These are phyloP conservation scores for Hermanozyma aechmeae DNA, from an alignment of 805 yeast species.

Conservation along the genomic window DNA sequence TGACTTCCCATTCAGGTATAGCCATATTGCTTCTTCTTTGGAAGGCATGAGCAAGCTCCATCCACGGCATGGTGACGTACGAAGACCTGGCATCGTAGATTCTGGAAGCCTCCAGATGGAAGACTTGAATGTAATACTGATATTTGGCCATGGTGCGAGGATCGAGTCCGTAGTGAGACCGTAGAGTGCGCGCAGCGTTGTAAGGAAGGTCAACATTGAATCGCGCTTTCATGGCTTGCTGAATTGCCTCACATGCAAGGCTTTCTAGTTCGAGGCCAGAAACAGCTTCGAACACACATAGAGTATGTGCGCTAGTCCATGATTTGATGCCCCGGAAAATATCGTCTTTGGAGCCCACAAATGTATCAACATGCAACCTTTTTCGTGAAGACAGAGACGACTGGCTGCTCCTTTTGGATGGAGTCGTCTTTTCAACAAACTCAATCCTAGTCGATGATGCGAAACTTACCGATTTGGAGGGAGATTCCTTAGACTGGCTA, in stretches of 20 bases:
- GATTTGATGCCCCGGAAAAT: conserved; percentile 2
- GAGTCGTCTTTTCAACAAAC: too few species aligned
- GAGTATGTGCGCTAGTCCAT: conserved; percentile 8
- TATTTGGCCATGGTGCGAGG: conserved; percentile 2
- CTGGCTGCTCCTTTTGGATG: too few species aligned
- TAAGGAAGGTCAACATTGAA: conserved; percentile 3
- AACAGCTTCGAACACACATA: conserved; percentile 6
- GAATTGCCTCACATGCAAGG: conserved; percentile 4
- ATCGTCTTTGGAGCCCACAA: too few species aligned
- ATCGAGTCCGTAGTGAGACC: conserved; percentile 9
- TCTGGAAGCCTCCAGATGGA: conserved; percentile 6
- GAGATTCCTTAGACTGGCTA: too few species aligned
- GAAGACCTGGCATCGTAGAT: conserved; percentile 2
- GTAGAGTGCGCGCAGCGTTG: conserved; percentile 8
- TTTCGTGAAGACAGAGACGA: neutral
- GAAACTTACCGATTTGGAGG: too few species aligned
- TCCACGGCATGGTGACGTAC: conserved; percentile 9
- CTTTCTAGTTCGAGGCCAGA: conserved; percentile 1
- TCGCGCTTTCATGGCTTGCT: conserved; percentile 2
- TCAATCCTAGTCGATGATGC: too few species aligned
- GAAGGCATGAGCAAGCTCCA: conserved; percentile 5
- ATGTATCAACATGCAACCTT: too few species aligned
- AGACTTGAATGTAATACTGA: conserved; percentile 6
- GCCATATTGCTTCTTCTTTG: conserved; percentile 2
- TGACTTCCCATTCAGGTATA: conserved; percentile 10